Percentiles rank a stretch among this genome's conserved stretches.
phyloP scores from a whole-genome alignment of 208 protist species.

The Trypanosoma vivax region DNA sequence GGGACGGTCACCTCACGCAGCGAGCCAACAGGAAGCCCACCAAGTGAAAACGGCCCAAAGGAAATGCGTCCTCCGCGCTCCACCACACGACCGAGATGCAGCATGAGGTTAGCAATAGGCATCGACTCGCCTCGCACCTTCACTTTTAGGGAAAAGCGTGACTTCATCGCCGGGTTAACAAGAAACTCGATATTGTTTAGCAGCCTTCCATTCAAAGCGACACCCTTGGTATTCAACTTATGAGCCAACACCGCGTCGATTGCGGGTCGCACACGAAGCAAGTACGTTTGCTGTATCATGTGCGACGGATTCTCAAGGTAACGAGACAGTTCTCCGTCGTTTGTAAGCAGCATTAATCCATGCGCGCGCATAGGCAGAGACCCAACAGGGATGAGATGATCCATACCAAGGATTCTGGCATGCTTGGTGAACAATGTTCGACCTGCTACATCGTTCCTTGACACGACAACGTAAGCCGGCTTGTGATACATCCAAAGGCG shows the following conservation, averaged over 20 bases:
- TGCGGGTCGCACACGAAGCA: slow-evolving; percentile 72
- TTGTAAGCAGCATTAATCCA: slow-evolving; percentile 79
- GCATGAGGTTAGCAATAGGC: slow-evolving; percentile 73
- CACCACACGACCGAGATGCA: slow-evolving; percentile 70
- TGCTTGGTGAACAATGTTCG: slow-evolving; percentile 74
- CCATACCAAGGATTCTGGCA: slow-evolving; percentile 76
- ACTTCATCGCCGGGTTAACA: slow-evolving; percentile 76
- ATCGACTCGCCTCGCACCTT: slow-evolving; percentile 72
- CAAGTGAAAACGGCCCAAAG: slow-evolving; percentile 76
- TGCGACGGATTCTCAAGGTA: slow-evolving; percentile 71
- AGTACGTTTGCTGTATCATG: slow-evolving; percentile 82
- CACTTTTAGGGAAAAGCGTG: slow-evolving; percentile 76
- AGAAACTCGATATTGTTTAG: slow-evolving; percentile 64
- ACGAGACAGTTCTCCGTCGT: slow-evolving; percentile 83
- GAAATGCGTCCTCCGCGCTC: slow-evolving; percentile 81
- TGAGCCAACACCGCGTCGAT: slow-evolving; percentile 82
- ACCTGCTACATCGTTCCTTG: slow-evolving; percentile 64
- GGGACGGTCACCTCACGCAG: slow-evolving; percentile 83
- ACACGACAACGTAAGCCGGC: slow-evolving; percentile 80
- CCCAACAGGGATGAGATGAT: slow-evolving; percentile 82
- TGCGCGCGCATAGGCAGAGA: slow-evolving; percentile 82
- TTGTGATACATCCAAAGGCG: slow-evolving; percentile 89
- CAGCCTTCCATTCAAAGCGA: slow-evolving; percentile 71
- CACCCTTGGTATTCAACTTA: slow-evolving; percentile 76
- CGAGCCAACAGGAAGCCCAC: slow-evolving; percentile 68